phyloP scores from a whole-genome alignment of 139 green algal species.

The Edaphochlamys debaryana region DNA sequence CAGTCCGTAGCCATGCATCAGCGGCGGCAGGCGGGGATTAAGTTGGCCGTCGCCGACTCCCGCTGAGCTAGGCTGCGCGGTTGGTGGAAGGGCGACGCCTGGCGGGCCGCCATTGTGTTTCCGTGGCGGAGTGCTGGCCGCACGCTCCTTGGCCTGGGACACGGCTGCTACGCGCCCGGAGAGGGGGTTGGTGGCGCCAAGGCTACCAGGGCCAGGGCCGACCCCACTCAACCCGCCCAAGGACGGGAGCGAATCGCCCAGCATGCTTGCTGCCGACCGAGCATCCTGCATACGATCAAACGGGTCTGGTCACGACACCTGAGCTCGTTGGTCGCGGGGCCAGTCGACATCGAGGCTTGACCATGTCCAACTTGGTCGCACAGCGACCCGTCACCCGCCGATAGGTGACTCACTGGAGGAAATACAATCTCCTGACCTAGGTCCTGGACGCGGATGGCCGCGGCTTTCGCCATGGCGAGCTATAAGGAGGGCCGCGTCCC shows the following conservation, averaged over 20 bases:
- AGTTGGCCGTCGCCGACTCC: background rate
- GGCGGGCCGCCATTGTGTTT: background rate
- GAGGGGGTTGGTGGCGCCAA: background rate
- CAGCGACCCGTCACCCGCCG: background rate
- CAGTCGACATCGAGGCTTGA: background rate
- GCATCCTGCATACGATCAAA: background rate
- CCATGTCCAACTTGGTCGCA: background rate
- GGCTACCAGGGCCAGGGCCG: constrained; percentile 1
- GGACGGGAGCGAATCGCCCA: background rate
- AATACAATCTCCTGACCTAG: background rate
- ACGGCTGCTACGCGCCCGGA: background rate
- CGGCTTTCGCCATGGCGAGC: constrained; percentile 25
- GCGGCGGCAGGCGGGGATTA: constrained; percentile 16
- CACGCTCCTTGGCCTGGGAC: background rate
- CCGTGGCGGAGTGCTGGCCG: background rate
- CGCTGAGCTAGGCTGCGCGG: background rate
- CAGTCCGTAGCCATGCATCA: constrained; percentile 9
- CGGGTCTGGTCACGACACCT: too few relatives aligned
- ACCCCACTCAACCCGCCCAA: background rate
- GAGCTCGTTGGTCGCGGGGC: background rate
- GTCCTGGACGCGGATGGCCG: constrained; percentile 34
- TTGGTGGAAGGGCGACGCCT: background rate
- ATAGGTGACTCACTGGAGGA: background rate
- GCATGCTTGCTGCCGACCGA: background rate
- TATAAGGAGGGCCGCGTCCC: too few relatives aligned